Evolutionary conservation across 2,329 filamentous ascomycete genomes (phyloP), one percentile per base, ranked within the genome.

Genomic region (Bipolaris oryzae): DNA sequence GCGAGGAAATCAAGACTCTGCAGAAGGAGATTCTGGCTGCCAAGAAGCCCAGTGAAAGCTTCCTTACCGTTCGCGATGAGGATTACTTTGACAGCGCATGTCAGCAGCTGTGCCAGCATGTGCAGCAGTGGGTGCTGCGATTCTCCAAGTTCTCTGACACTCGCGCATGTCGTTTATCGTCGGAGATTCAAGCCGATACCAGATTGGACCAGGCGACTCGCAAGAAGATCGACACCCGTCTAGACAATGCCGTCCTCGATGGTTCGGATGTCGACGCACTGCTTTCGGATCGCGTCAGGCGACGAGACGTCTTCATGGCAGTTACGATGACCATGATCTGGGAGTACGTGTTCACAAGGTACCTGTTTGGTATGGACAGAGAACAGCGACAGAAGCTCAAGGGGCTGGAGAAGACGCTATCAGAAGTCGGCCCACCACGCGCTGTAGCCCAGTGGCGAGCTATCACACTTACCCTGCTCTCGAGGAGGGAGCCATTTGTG

Each of bases 301-400:
- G 95, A 59, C 88, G 94, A 58, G 94, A 98, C 75, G 88, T 98
- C 56, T 97, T 99, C 83, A 97, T 98, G 92, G 95, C 92, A 35
- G 92, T 99, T 76, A 91, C 94, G 53, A 98, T 98, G 93, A 95
- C 90, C 60, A 97, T 99, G 92, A 88, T 99, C 49, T 99, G 93
- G 93, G 95, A 99, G 77, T 97, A 96, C 72, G 89, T 99, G 74
- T 99, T 99, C 74, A 97, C 94, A 7, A 88, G 95, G 62, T 99
- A 99, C 76, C 87, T 99, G 23, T 99, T 99, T 75, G 95, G 95
- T 69, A 96, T 99, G 92, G 95, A 99, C 75, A 87, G 93, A 68
- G 95, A 98, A 77, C 95, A 99, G 78, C 87, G 95, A 68, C 93
- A 98, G 77, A 98, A 98, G 78, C 88, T 99, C 75, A 98, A 99